These are phyloP conservation scores for Heliosperma pusillum DNA, from an alignment of 148 eudicot genomes.

Conservation along the genomic window DNA sequence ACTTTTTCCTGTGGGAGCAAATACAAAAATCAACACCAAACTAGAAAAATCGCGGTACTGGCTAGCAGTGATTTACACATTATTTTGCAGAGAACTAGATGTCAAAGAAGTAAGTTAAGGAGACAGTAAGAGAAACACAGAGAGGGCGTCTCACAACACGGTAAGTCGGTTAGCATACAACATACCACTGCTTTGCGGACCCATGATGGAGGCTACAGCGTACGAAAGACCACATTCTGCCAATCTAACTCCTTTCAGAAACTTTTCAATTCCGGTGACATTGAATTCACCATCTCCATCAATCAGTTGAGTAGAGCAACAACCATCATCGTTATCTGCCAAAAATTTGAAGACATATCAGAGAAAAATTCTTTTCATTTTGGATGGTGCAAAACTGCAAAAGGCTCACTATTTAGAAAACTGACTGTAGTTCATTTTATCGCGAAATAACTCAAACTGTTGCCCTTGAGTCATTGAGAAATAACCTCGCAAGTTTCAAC, in stretches of 20 bases:
- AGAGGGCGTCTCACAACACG: too few species aligned
- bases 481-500: too few species aligned
- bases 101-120: neutral
- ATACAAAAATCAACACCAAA: conserved; percentile 4
- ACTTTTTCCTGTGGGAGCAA: conserved; percentile 66
- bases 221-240: conserved; percentile 94
- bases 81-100: neutral
- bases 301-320: conserved; percentile 88
- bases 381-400: too few species aligned
- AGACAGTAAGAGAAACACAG: neutral
- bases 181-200: conserved; percentile 99
- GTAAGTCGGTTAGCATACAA: too few species aligned
- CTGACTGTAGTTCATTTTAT: too few species aligned
- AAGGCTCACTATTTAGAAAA: too few species aligned
- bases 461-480: too few species aligned
- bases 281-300: conserved; percentile 91
- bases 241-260: conserved; percentile 75
- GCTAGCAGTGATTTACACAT: neutral
- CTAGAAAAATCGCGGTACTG: neutral
- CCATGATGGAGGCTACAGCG: conserved; percentile 96
- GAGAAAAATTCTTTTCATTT: too few species aligned
- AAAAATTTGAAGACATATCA: conserved; percentile 6
- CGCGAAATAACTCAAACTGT: neutral
- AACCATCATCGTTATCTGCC: conserved; percentile 48
- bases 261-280: conserved; percentile 58